phyloP scores from a whole-genome alignment of 805 yeast genomes.

The Saturnispora gosingensis region DNA sequence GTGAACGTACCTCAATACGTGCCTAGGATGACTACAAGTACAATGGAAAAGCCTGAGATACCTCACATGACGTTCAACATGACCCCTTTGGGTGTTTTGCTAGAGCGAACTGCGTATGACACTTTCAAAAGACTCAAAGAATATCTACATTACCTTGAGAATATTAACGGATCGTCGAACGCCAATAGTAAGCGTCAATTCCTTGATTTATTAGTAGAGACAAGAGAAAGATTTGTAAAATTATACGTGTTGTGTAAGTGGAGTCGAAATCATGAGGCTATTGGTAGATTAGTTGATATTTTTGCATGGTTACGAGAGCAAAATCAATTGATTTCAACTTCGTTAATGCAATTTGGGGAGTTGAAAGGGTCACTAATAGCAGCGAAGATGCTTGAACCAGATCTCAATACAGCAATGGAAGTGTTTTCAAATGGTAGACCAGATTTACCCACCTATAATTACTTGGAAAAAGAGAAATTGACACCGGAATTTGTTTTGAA shows the following conservation, averaged over 20 bases:
- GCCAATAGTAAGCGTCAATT: conserved; percentile 57
- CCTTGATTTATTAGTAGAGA: conserved; percentile 54
- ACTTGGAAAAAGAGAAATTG: conserved; percentile 40
- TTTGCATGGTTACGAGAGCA: conserved; percentile 82
- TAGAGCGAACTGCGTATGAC: conserved; percentile 49
- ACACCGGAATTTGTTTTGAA: conserved; percentile 47
- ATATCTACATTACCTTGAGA: conserved; percentile 50
- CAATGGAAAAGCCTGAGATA: conserved; percentile 24
- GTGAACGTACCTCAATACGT: background rate
- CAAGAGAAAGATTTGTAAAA: conserved; percentile 79
- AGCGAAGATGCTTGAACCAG: conserved; percentile 91
- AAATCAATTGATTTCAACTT: conserved; percentile 53
- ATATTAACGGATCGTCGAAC: conserved; percentile 38
- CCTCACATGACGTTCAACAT: conserved; percentile 71
- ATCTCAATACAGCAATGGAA: conserved; percentile 76
- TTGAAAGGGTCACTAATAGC: conserved; percentile 65
- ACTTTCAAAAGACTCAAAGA: conserved; percentile 56
- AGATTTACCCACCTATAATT: conserved; percentile 54
- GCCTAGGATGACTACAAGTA: background rate
- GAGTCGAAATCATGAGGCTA: conserved; percentile 65
- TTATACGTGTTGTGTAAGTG: conserved; percentile 83
- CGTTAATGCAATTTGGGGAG: conserved; percentile 59
- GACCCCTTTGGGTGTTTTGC: conserved; percentile 51
- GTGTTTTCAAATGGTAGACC: conserved; percentile 76
- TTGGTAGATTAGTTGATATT: conserved; percentile 71